Percentiles rank a stretch among this genome's conserved stretches.
Conservation (phyloP, 371 early-diverging fungal species). For the Coemansia sp. region DNA sequence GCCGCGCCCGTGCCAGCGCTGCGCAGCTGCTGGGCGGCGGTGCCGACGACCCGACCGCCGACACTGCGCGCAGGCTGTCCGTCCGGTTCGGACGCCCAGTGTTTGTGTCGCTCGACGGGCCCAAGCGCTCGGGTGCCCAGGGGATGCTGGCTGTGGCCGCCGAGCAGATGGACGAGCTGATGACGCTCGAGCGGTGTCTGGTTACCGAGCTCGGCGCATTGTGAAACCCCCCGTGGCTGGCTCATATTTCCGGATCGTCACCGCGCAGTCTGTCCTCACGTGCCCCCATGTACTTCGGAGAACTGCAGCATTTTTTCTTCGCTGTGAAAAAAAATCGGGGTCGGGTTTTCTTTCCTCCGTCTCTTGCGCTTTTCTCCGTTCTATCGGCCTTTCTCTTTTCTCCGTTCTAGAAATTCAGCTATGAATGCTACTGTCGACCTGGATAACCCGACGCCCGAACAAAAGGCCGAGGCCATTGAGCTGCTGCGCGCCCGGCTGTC, state of each 20-base stretch:
- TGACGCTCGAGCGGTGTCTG: slow-evolving; percentile 36
- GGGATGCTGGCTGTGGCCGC: slow-evolving; percentile 8
- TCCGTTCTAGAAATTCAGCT: neutral
- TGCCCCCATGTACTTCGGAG: neutral
- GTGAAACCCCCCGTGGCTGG: neutral
- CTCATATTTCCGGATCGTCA: too few species aligned
- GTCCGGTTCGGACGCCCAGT: slow-evolving; percentile 41
- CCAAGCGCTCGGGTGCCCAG: neutral
- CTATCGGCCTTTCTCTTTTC: slow-evolving; percentile 1
- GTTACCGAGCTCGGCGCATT: slow-evolving; percentile 26
- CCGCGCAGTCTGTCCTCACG: neutral
- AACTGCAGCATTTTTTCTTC: slow-evolving; percentile 3
- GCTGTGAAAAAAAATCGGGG: neutral
- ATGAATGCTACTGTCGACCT: slow-evolving; percentile 32
- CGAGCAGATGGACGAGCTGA: slow-evolving; percentile 25
- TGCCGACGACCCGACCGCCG: slow-evolving; percentile 38
- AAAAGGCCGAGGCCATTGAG: slow-evolving; percentile 33
- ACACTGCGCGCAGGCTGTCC: slow-evolving; percentile 35
- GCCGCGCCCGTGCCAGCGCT: slow-evolving; percentile 23
- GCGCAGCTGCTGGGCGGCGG: slow-evolving; percentile 33
- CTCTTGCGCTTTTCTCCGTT: neutral
- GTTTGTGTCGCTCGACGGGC: slow-evolving; percentile 27
- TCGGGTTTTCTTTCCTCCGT: too few species aligned
- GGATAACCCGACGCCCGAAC: slow-evolving; percentile 43
- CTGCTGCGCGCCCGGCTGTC: slow-evolving; percentile 36